phyloP scores from a whole-genome alignment of 2,329 filamentous ascomycete species.

The Cyclaneusma minus region DNA sequence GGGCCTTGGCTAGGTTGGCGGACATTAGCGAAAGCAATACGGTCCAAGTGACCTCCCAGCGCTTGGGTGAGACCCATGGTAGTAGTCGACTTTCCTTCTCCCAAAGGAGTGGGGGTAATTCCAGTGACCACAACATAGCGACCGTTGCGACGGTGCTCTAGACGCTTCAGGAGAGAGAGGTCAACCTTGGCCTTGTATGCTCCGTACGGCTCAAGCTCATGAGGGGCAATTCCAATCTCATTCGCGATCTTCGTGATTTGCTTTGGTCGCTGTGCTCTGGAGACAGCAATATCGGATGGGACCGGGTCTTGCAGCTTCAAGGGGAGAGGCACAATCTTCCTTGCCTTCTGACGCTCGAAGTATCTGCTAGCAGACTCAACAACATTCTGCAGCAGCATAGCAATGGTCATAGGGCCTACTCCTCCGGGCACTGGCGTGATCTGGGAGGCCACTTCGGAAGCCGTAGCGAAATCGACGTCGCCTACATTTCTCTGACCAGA shows the following conservation, averaged over 20 bases:
- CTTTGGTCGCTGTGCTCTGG: constrained; percentile 81
- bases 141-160: constrained; percentile 77
- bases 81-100: constrained; percentile 96
- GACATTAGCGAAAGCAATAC: constrained; percentile 89
- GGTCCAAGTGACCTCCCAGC: constrained; percentile 73
- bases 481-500: constrained; percentile 85
- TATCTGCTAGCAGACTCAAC: constrained; percentile 70
- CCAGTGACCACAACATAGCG: constrained; percentile 87
- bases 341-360: constrained; percentile 68
- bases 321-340: constrained; percentile 69
- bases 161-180: constrained; percentile 62
- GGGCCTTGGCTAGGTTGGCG: constrained; percentile 93
- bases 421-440: constrained; percentile 95
- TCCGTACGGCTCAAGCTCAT: constrained; percentile 89
- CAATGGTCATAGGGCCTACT: constrained; percentile 97
- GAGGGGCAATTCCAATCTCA: constrained; percentile 74
- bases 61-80: constrained; percentile 93
- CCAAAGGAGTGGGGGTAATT: constrained; percentile 90
- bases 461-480: constrained; percentile 84
- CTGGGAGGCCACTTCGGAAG: constrained; percentile 69
- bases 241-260: constrained; percentile 69
- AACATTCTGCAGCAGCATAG: constrained; percentile 94
- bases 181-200: constrained; percentile 94
- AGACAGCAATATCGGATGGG: constrained; percentile 91
- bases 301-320: constrained; percentile 67